Base-by-base conservation (phyloP, 768 basidiomycete species). In the Tephrocybe rancida region DNA sequence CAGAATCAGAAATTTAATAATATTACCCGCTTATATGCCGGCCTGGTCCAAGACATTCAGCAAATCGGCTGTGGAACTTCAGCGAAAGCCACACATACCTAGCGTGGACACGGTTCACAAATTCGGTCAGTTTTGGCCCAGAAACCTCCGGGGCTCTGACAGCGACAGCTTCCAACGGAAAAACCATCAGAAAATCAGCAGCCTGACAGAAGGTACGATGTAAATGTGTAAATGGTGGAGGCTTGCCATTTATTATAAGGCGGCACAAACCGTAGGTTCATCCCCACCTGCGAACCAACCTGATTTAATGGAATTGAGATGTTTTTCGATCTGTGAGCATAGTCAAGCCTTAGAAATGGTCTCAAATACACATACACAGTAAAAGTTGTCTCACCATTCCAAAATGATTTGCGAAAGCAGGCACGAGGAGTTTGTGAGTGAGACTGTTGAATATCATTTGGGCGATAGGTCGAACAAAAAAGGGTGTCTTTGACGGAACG, bases 381-480 rank as follows among this genome's bases (percentile, higher is more conserved):
- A n/a, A n/a, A n/a, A 16, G 26, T 13, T 45, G 58, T 52, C 42
- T 8, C n/a, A 70, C 73, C 61, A 72, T 52, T 14, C 44, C 49
- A 13, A 65, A 32, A 50, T 68, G 62, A 25, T 66, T 67, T 35
- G 58, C 56, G 26, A 76, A 53, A 39, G 67, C 67, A 13, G 65
- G 64, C 8, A 63, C 57, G 1, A 73, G 52, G 4, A 72, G 13
- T 25, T 45, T 43, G 18, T 59, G 59, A 29, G 59, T 61, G 11
- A 76, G 53, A 30, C 59, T 58, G 24, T 50, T 54, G 45, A 74
- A 71, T 16, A 75, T 50, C 2, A 54, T 25, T 7, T 50, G 67
- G 27, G 72, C 56, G 19, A 75, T 37, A 14, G 73, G 70, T 9
- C 73, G 67, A 44, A 79, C 54, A 30, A 71, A 63, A 49, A 72